These are phyloP conservation scores for Scedosporium boydii DNA, from an alignment of 2,329 filamentous ascomycete genomes.

Conservation along the genomic window DNA sequence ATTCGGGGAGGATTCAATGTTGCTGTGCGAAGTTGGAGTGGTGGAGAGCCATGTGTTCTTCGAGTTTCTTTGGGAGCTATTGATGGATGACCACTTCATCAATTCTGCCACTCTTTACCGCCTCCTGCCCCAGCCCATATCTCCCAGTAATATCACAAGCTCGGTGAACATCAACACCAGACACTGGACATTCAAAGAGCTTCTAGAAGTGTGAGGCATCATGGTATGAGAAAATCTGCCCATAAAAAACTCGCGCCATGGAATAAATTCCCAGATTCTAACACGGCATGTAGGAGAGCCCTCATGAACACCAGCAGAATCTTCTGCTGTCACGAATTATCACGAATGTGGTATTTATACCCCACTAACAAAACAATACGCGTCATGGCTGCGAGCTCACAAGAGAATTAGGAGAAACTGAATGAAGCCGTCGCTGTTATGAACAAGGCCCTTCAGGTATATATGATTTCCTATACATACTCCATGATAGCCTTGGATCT, in stretches of 20 bases:
- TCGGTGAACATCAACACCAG: background rate
- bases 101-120: slow-evolving; percentile 10
- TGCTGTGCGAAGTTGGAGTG: background rate
- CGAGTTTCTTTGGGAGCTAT: background rate
- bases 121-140: background rate
- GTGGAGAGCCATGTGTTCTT: too few relatives aligned
- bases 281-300: slow-evolving; percentile 59
- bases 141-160: background rate
- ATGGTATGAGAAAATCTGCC: slow-evolving; percentile 1
- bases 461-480: background rate
- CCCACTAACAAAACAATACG: background rate
- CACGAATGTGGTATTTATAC: slow-evolving; percentile 75
- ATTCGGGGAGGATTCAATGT: background rate
- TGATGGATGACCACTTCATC: background rate
- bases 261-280: background rate
- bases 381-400: slow-evolving; percentile 7
- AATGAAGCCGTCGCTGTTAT: slow-evolving; percentile 89
- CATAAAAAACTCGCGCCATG: background rate
- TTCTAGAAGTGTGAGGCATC: background rate
- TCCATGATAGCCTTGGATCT: background rate
- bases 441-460: slow-evolving; percentile 82
- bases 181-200: background rate
- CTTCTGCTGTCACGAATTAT: slow-evolving; percentile 90
- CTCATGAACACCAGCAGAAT: slow-evolving; percentile 95
- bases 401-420: slow-evolving; percentile 70